phyloP scores from a whole-genome alignment of 352 stramenopile genomes.

The Albugo laibachii region DNA sequence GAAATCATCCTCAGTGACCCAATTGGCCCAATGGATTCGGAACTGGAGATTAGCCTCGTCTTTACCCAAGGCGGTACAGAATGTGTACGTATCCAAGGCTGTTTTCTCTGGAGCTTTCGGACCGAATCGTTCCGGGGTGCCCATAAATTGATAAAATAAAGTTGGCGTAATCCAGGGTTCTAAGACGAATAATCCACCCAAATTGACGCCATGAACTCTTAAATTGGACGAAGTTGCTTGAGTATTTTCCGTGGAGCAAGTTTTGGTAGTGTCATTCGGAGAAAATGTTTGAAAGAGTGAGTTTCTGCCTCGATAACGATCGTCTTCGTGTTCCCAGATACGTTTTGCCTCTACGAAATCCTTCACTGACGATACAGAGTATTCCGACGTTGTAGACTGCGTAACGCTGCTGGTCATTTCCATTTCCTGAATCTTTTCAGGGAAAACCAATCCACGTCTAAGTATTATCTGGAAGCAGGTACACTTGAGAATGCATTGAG shows the following conservation, averaged over 20 bases:
- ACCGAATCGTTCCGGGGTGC: constrained; percentile 38
- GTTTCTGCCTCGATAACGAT: constrained; percentile 18
- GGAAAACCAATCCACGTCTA: too few species aligned
- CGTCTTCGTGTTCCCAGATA: constrained; percentile 47
- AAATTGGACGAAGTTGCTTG: constrained; percentile 57
- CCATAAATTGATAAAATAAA: constrained; percentile 92
- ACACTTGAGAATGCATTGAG: too few species aligned
- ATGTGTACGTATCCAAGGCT: constrained; percentile 86
- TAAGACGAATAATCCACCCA: constrained; percentile 90
- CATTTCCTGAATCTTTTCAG: too few species aligned
- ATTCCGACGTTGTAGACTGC: too few species aligned
- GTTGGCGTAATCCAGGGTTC: constrained; percentile 91
- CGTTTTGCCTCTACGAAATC: constrained; percentile 24
- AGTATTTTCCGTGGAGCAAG: constrained; percentile 37
- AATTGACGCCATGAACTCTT: constrained; percentile 81
- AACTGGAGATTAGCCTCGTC: constrained; percentile 87
- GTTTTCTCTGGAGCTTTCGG: constrained; percentile 63
- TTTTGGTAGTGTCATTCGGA: constrained; percentile 34
- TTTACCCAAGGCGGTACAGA: constrained; percentile 69
- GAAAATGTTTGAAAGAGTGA: constrained; percentile 31
- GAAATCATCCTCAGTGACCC: constrained; percentile 87
- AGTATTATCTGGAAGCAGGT: too few species aligned
- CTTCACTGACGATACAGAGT: not conserved
- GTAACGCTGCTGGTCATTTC: too few species aligned
- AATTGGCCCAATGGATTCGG: constrained; percentile 82